Evolutionary conservation across 2,329 filamentous ascomycete genomes (phyloP).

Genomic region (Metarhizium anisopliae): DNA sequence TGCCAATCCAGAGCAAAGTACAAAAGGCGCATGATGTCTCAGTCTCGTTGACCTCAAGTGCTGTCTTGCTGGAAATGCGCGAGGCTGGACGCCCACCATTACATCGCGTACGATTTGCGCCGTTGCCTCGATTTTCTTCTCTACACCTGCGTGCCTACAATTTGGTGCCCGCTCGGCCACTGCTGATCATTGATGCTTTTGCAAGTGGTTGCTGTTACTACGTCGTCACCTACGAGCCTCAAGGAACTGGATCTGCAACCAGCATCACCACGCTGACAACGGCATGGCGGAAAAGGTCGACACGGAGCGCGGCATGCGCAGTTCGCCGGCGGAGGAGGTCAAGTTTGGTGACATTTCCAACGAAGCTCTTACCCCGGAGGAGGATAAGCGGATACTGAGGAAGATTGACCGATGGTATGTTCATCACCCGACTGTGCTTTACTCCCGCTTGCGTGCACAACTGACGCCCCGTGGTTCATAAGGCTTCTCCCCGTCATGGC

Average conservation of each 20-base stretch:
- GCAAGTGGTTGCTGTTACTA: not conserved
- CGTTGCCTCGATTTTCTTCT: no score
- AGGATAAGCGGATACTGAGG: slow-evolving; percentile 43
- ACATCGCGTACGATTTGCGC: no score
- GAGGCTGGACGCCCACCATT: not conserved
- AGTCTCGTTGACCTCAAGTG: not conserved
- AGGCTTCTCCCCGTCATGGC: slow-evolving; percentile 44
- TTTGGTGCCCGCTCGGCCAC: no score
- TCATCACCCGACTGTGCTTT: not conserved
- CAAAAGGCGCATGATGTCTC: not conserved
- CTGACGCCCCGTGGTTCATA: not conserved
- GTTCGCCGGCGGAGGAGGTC: not conserved
- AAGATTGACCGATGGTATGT: slow-evolving; percentile 51
- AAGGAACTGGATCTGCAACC: not conserved
- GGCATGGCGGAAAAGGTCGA: not conserved
- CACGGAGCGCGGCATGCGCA: not conserved
- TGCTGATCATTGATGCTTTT: not conserved
- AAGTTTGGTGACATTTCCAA: not conserved
- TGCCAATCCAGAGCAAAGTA: not conserved
- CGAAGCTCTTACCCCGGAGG: slow-evolving; percentile 13
- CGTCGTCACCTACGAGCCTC: not conserved
- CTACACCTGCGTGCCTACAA: no score
- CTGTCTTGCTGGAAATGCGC: not conserved
- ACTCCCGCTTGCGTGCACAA: not conserved
- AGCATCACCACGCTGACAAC: not conserved